These are phyloP conservation scores for Stenocarpella maydis DNA, from an alignment of 2,329 filamentous ascomycete genomes.

Conservation along the genomic window DNA sequence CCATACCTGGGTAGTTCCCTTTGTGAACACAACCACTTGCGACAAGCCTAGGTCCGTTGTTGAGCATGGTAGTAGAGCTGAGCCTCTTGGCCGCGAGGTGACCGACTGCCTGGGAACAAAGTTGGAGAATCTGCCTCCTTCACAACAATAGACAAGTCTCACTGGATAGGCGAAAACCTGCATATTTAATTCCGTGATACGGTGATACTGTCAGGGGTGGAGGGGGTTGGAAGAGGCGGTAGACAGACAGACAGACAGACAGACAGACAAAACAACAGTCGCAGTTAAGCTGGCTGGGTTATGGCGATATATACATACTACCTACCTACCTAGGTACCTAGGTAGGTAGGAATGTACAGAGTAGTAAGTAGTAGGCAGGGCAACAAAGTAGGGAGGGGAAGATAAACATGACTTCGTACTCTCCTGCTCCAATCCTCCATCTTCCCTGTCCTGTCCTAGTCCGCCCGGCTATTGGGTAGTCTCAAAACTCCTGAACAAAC, in stretches of 20 bases:
- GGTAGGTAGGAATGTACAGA: too few species aligned
- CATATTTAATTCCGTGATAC: conserved; percentile 19
- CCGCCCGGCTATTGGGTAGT: too few species aligned
- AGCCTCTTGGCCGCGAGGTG: neutral
- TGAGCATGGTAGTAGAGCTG: too few species aligned
- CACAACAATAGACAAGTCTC: neutral
- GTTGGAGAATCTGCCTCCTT: conserved; percentile 6
- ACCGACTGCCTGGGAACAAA: neutral
- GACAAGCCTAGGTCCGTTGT: too few species aligned
- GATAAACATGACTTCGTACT: neutral
- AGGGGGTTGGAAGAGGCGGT: conserved; percentile 9
- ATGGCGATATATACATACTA: too few species aligned
- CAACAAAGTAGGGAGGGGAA: neutral
- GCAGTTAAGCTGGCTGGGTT: neutral
- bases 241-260: too few species aligned
- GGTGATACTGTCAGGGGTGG: conserved; percentile 15
- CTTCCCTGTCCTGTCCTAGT: neutral
- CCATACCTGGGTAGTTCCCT: too few species aligned
- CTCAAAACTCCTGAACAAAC: too few species aligned
- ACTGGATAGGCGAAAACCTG: neutral
- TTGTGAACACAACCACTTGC: too few species aligned
- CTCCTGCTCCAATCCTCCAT: neutral
- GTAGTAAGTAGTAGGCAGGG: too few species aligned
- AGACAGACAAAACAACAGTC: too few species aligned
- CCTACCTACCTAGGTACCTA: too few species aligned